Conservation (phyloP, 169 alveolate species). For the Babesia sp. region DNA sequence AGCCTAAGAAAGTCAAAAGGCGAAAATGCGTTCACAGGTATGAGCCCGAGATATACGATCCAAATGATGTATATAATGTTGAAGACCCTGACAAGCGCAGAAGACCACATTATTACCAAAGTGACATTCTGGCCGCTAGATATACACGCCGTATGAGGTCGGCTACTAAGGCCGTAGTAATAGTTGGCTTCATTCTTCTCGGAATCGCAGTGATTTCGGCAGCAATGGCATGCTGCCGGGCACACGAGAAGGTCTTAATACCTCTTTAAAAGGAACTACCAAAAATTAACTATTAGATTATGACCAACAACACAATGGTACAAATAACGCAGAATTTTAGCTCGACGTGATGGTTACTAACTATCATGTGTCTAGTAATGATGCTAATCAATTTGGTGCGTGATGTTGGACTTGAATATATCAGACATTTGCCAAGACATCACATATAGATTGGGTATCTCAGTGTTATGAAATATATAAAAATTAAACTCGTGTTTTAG, state of each 20-base stretch:
- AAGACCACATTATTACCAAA: conserved; percentile 3
- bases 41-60: no score
- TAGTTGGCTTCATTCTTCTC: conserved; percentile 1
- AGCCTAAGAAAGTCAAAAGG: neutral
- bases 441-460: no score
- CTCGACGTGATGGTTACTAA: no score
- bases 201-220: neutral
- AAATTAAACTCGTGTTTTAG: no score
- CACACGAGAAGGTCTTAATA: neutral
- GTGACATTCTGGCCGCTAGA: neutral
- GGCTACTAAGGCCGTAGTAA: conserved; percentile 2
- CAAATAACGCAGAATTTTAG: no score
- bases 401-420: no score
- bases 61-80: conserved; percentile 8
- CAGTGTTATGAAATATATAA: no score
- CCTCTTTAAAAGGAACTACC: neutral
- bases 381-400: no score
- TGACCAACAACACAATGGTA: no score
- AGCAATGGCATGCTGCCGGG: neutral
- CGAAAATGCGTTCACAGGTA: neutral
- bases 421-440: no score
- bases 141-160: neutral
- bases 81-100: conserved; percentile 27
- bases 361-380: no score
- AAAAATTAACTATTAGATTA: no score